Base-by-base conservation (phyloP, 208 protist species). In the Leishmania major region DNA sequence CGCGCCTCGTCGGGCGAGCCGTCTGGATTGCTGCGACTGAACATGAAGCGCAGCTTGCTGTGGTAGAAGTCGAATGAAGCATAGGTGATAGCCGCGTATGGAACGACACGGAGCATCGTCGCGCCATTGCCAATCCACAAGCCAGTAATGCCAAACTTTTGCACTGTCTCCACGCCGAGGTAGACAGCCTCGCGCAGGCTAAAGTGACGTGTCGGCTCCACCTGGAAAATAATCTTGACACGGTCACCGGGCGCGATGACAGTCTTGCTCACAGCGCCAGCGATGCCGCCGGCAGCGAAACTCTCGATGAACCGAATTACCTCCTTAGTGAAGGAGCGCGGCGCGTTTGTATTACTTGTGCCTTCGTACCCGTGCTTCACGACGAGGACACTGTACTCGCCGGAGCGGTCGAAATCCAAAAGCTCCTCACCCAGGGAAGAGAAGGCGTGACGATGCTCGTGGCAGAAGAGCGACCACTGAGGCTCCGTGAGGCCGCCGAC, bases 211-310 rank as follows among this genome's bases (percentile, higher is more conserved):
- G 66, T 71, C 7, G 91, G 91, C 57, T 95, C 92, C 31, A 99
- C 97, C 80, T 99, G 98, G 66, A 98, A 98, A 35, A 99, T 94
- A 74, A 99, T 99, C 82, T 99, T 99, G 37, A 98, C 85, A 31
- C 98, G 90, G 78, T 99, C 98, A 3, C 94, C 92, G 22, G 98
- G 98, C 2, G 97, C 92, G 62, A 98, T 98, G 22, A 96, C 88
- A 11, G 97, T 98, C 75, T 99, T 97, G 80, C 96, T 98, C 45
- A 99, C 90, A 4, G 96, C 95, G 31, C 98, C 98, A 71, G 97
- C 96, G 47, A 99, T 91, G 49, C 97, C 98, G 73, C 98, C 98
- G 13, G 97, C 97, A 10, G 93, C 89, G 71, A 99, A 96, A 74
- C 93, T 90, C 84, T 99, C 96, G 31, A 98, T 74, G 75, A 97